Percentiles rank a stretch among this genome's conserved stretches.
phyloP scores from a whole-genome alignment of 208 protist genomes.

The Lotmaria passim region DNA sequence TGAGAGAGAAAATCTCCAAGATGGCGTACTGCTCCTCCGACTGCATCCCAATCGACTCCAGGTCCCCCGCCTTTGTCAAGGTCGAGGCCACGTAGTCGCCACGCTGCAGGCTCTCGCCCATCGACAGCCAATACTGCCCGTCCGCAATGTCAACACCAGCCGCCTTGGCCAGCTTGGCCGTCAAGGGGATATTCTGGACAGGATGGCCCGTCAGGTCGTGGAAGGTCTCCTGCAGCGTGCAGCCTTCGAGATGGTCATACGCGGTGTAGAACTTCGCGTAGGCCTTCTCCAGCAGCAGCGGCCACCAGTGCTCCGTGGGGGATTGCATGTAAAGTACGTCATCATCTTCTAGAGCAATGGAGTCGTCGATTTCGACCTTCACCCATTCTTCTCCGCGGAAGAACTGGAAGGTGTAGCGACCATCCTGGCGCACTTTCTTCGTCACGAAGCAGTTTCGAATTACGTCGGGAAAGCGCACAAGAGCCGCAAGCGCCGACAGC shows the following conservation, averaged over 20 bases:
- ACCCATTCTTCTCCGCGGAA: slow-evolving; percentile 74
- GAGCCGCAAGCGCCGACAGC: slow-evolving; percentile 65
- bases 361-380: slow-evolving; percentile 84
- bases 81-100: slow-evolving; percentile 68
- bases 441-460: slow-evolving; percentile 86
- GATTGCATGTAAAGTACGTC: slow-evolving; percentile 69
- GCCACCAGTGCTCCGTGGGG: slow-evolving; percentile 83
- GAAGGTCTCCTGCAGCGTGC: slow-evolving; percentile 73
- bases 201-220: slow-evolving; percentile 83
- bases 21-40: slow-evolving; percentile 72
- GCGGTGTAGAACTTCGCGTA: slow-evolving; percentile 90
- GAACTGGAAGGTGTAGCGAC: slow-evolving; percentile 88
- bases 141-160: slow-evolving; percentile 53
- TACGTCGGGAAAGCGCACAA: slow-evolving; percentile 70
- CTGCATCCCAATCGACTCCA: slow-evolving; percentile 64
- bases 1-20: slow-evolving; percentile 64
- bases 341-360: slow-evolving; percentile 57
- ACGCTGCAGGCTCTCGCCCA: slow-evolving; percentile 45
- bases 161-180: slow-evolving; percentile 61
- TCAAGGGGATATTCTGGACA: slow-evolving; percentile 73
- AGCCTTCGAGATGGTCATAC: slow-evolving; percentile 80
- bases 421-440: slow-evolving; percentile 74
- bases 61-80: slow-evolving; percentile 37
- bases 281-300: slow-evolving; percentile 90
- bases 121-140: slow-evolving; percentile 53